Evolutionary conservation across 345 rosid genomes (phyloP), one percentile per base, ranked within the genome.

Genomic region (Rhizophora mangle): DNA sequence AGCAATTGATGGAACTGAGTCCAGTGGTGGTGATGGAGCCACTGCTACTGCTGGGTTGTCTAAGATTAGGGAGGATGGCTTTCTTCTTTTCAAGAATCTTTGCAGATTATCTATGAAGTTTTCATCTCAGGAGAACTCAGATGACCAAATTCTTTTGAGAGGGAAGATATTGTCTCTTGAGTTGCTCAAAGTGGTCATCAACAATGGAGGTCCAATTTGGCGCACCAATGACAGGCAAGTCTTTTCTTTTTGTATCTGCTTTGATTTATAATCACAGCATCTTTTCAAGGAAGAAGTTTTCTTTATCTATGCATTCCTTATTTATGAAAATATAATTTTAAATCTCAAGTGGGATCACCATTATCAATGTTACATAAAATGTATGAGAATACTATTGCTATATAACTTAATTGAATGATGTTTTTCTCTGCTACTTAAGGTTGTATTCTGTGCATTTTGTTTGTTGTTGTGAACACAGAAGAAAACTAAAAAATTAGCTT

Each of bases 61-160:
- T 81, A 89, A 89, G 86, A 82, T 94, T 72, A 76, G 95, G 81
- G 97, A 91, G 72, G 98, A 94, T 60, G 98, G 91, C 6, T 89
- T 89, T 78, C 82, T 88, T 70, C 80, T 89, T 27, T 94, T 91
- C 64, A 94, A 85, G 86, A 91, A 94, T 71, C 81, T 94, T 54
- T 89, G 97, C 62, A 94, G 89, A 78, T 72, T 94, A 77, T 94
- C 98, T 13, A 94, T 94, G 98, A 94, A 91, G 81, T 91, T 84
- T 80, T 89, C 97, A 0, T 83, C 97, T 7, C 97, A 91, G 79
- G 97, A 89, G 76, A 88, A 84, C 70, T 83, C 95, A 2, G 98
- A 94, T 83, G 96, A 94, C 79, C 93, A 91, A 66, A 91, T 91
- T 75, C 91, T 94, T 63, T 75, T 94, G 80, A 89, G 97, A 69